A percentile compares a stretch with the other conserved stretches of the same genome.
Evolutionary conservation across 306 rosid genomes (phyloP).

Genomic region (Abrus precatorius): DNA sequence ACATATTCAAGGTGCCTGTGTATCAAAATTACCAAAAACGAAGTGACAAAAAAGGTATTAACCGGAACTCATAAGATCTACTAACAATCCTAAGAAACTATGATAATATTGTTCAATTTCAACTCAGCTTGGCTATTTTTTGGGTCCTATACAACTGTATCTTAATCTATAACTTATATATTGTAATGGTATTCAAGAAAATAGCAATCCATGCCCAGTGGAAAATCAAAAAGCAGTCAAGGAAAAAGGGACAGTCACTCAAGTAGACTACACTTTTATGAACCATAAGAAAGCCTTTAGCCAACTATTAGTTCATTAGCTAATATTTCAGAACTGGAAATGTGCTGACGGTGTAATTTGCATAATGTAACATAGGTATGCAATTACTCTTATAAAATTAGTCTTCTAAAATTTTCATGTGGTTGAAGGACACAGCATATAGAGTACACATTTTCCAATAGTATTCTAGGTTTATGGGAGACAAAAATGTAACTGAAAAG

Average conservation of each 20-base stretch:
- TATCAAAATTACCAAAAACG: not conserved
- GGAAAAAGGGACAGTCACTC: slow-evolving; percentile 1
- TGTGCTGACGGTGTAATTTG: slow-evolving; percentile 21
- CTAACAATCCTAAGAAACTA: slow-evolving; percentile 8
- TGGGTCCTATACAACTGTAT: not conserved
- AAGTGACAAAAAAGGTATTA: slow-evolving; percentile 1
- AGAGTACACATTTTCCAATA: not conserved
- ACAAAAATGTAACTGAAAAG: not conserved
- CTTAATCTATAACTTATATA: not conserved
- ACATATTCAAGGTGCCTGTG: not conserved
- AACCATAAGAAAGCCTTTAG: slow-evolving; percentile 6
- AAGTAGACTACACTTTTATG: slow-evolving; percentile 17
- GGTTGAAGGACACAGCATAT: not conserved
- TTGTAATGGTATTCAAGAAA: not conserved
- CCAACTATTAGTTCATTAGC: not conserved
- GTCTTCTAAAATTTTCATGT: not conserved
- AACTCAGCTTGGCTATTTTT: slow-evolving; percentile 7
- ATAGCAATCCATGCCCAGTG: slow-evolving; percentile 4
- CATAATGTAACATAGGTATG: not conserved
- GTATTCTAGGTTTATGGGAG: slow-evolving; percentile 19
- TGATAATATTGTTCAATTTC: not conserved
- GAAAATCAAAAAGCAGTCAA: slow-evolving; percentile 28
- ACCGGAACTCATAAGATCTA: not conserved
- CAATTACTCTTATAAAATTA: slow-evolving; percentile 4
- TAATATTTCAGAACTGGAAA: not conserved